Conservation (phyloP, 257 asterid genomes). For the Misopates orontium region DNA sequence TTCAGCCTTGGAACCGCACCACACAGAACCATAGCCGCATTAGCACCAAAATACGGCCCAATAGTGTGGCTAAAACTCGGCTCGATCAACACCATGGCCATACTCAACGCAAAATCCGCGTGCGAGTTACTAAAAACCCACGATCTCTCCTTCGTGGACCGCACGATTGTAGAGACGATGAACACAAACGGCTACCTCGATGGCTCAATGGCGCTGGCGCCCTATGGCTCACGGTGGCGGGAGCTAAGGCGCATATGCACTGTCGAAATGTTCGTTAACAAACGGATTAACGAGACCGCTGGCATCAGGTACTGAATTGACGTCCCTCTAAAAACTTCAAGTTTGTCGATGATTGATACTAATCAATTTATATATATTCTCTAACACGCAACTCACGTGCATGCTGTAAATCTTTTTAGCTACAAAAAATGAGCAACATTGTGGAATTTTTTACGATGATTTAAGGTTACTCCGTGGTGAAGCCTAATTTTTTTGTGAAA, state of each 20-base stretch:
- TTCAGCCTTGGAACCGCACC: conserved; percentile 48
- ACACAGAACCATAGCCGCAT: conserved; percentile 37
- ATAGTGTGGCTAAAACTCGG: conserved; percentile 54
- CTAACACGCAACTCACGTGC: too few species aligned
- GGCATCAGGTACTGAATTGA: conserved; percentile 31
- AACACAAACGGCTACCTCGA: conserved; percentile 36
- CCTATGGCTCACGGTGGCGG: conserved; percentile 51
- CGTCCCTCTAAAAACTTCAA: too few species aligned
- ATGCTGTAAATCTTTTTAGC: too few species aligned
- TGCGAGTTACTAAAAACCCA: conserved; percentile 51
- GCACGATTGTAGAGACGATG: conserved; percentile 42
- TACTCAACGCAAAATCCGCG: conserved; percentile 41
- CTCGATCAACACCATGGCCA: conserved; percentile 45
- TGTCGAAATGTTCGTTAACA: conserved; percentile 43
- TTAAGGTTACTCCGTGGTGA: too few species aligned
- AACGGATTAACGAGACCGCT: conserved; percentile 40
- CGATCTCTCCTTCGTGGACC: conserved; percentile 45
- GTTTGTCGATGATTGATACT: too few species aligned
- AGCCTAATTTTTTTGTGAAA: too few species aligned
- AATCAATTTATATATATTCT: too few species aligned
- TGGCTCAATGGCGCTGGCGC: conserved; percentile 42
- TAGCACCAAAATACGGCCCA: conserved; percentile 39
- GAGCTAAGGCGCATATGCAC: conserved; percentile 43
- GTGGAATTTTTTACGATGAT: too few species aligned
- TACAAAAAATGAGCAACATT: too few species aligned